Conservation (phyloP, 2,329 filamentous ascomycete species). For the Myriosclerotinia curreyana region DNA sequence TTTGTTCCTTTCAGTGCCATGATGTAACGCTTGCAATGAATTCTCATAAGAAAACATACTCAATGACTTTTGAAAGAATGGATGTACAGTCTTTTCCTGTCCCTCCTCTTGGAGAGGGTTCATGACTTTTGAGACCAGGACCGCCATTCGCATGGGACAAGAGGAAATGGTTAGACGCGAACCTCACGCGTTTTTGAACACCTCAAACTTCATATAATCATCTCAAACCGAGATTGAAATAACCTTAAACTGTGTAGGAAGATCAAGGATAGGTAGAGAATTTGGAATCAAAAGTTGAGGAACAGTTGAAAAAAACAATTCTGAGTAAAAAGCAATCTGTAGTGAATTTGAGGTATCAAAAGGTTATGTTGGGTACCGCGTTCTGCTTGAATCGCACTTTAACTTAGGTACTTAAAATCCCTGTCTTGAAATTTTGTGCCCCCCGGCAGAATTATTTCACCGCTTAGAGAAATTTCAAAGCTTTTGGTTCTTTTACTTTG, state of each 20-base stretch:
- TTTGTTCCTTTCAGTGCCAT: neutral
- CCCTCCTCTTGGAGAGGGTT: constrained; percentile 34
- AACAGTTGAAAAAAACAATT: neutral
- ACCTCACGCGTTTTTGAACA: constrained; percentile 30
- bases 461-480: constrained; percentile 24
- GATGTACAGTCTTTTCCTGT: constrained; percentile 33
- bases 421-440: neutral
- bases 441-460: constrained; percentile 18
- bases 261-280: neutral
- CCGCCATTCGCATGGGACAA: constrained; percentile 33
- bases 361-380: constrained; percentile 14
- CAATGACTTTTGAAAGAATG: constrained; percentile 37
- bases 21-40: neutral
- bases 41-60: constrained; percentile 29
- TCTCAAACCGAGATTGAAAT: neutral
- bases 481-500: constrained; percentile 15
- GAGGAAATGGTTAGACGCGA: constrained; percentile 28
- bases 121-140: constrained; percentile 35
- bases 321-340: constrained; percentile 7
- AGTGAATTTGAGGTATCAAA: constrained; percentile 2
- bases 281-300: neutral
- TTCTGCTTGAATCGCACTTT: constrained; percentile 16
- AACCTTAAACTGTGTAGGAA: neutral
- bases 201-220: neutral
- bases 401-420: neutral